Base-by-base conservation (phyloP, 1,139 yeast genomes). In the Yamadazyma oceani region DNA sequence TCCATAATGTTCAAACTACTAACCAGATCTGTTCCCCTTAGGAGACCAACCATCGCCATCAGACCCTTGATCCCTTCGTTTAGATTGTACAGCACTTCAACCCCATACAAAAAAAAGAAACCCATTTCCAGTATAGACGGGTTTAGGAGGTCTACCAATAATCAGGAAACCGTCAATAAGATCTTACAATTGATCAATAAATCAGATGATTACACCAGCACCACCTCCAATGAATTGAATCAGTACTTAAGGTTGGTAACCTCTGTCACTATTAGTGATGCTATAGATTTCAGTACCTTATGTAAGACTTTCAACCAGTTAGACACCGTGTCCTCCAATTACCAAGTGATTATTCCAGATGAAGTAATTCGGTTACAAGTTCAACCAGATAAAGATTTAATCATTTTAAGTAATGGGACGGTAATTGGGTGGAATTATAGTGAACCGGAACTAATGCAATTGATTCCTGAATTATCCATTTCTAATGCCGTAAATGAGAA, bases 371-470 rank as follows among this genome's bases (percentile, higher is more conserved):
- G 68, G 42, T 57, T 72, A 4, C 51, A 54, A 17, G 60, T 58
- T 38, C 46, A 42, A 4, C 25, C 23, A 5, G 42, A 36, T 6
- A 42, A 55, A 32, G 89, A 83, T 46, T 65, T 85, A 2, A 71
- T 86, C 62, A 65, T 87, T 1, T 60, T 87, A 37, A 72, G 80
- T 3, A 81, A 82, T 47, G 96, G 96, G 2, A 77, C 92, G 0
- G 60, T 87, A 4, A 87, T 87, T 10, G 87, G 88, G 0, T 89
- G 96, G 96, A 88, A 87, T 10, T 63, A 85, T 49, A 59, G 66
- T 10, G 95, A 86, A 49, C 49, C 62, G 5, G 68, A 73, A 14
- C 60, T 69, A 9, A 51, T 80, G 2, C 45, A 78, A 80, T 2
- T 49, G 75, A 36, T 54, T 82, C 4, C 81, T 81, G 43, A 50